Conservation (phyloP, 2,329 filamentous ascomycete genomes). For the Aspergillus viridinutans region DNA sequence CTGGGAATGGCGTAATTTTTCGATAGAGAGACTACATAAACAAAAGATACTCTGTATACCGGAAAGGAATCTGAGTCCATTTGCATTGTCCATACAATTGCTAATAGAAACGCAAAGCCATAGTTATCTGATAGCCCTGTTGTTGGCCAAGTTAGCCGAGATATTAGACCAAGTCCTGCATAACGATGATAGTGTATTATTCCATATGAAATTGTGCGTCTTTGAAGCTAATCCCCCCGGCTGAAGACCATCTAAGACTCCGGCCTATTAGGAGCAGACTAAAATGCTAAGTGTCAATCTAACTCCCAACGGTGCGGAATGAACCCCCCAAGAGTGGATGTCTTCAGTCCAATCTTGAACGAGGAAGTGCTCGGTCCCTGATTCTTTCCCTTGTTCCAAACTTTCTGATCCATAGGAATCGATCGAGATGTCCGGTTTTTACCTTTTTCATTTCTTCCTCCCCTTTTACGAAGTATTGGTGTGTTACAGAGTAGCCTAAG, state of each 20-base stretch:
- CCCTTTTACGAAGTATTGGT: not conserved
- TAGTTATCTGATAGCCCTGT: not conserved
- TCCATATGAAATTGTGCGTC: not conserved
- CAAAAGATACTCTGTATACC: not conserved
- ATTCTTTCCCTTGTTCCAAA: not conserved
- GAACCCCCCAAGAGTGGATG: constrained; percentile 14
- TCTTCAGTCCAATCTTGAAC: not conserved
- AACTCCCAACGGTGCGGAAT: constrained; percentile 18
- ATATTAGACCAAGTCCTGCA: not conserved
- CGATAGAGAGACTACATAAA: not conserved
- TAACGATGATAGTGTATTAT: not conserved
- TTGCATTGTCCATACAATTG: not conserved
- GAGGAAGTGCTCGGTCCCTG: not conserved
- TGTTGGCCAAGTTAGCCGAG: not conserved
- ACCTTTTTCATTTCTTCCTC: not conserved
- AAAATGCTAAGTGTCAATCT: not conserved
- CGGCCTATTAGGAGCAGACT: not conserved
- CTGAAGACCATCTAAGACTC: not conserved
- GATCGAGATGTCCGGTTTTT: not conserved
- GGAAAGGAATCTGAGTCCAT: not conserved
- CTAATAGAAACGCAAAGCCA: not conserved
- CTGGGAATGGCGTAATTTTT: not conserved
- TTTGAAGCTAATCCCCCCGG: not conserved
- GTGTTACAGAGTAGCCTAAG: not conserved
- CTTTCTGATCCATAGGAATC: not conserved